Percentiles rank a stretch among this genome's conserved stretches.
Conservation (phyloP, 352 stramenopile species). For the Thalassiosira oceanica region DNA sequence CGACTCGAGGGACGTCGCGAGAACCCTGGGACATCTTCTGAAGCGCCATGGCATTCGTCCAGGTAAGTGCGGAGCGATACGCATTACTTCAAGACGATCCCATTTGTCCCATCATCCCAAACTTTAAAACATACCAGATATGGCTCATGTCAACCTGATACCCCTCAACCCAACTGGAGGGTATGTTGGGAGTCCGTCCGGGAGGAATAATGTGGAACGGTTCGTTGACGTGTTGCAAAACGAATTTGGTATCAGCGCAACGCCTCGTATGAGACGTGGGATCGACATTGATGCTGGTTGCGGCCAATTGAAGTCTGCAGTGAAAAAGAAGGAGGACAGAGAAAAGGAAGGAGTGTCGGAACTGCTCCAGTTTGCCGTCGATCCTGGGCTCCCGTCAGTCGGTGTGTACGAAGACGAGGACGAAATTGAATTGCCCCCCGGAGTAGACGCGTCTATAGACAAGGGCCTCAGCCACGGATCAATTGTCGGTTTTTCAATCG, state of each 20-base stretch:
- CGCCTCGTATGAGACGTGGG: constrained; percentile 81
- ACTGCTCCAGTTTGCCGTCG: constrained; percentile 3
- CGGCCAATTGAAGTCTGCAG: constrained; percentile 83
- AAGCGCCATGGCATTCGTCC: constrained; percentile 59
- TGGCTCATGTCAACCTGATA: constrained; percentile 88
- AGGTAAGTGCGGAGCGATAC: no score
- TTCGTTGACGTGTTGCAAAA: constrained; percentile 75
- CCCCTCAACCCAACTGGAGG: constrained; percentile 85
- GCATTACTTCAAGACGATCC: no score
- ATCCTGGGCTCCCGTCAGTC: constrained; percentile 27
- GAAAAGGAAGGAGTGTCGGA: neutral
- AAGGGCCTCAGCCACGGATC: constrained; percentile 23
- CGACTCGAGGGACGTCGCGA: constrained; percentile 77
- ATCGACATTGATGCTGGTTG: constrained; percentile 89
- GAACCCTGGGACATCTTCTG: constrained; percentile 76
- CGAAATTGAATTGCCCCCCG: neutral
- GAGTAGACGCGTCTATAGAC: constrained; percentile 3
- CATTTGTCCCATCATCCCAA: no score
- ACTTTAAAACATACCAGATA: no score
- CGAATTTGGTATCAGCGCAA: constrained; percentile 77
- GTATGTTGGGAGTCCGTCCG: constrained; percentile 63
- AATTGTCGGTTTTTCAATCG: constrained; percentile 53
- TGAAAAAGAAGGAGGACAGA: constrained; percentile 66
- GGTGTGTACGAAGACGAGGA: constrained; percentile 57
- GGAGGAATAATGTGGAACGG: constrained; percentile 58